Evolutionary conservation across 108 stramenopile species (phyloP).

Genomic region (Schizochytrium sp.): DNA sequence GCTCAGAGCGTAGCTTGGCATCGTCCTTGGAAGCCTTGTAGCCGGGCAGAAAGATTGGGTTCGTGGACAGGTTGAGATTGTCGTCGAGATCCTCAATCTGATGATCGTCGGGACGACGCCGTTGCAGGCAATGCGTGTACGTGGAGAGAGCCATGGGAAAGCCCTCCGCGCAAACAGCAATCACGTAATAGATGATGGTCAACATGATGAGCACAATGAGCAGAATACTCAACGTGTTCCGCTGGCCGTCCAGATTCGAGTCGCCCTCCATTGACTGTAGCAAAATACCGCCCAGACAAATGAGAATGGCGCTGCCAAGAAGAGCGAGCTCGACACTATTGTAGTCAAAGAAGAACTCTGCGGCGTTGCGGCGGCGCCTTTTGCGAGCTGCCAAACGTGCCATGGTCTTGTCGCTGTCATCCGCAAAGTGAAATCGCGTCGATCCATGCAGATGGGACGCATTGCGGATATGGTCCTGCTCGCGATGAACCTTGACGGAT

Average conservation of each 20-base stretch:
- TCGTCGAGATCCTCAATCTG: neutral
- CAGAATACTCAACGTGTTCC: neutral
- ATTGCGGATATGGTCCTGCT: neutral
- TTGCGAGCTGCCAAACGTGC: neutral
- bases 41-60: neutral
- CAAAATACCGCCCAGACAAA: conserved; percentile 27
- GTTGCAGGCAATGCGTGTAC: neutral
- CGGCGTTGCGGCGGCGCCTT: neutral
- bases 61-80: neutral
- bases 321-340: conserved; percentile 29
- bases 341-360: conserved; percentile 26
- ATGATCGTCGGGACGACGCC: neutral
- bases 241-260: neutral
- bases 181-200: neutral
- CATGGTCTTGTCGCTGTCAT: neutral
- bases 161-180: neutral
- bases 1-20: neutral
- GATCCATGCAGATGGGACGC: neutral
- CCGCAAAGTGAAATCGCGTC: neutral
- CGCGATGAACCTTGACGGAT: neutral
- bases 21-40: neutral
- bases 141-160: neutral
- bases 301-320: conserved; percentile 9
- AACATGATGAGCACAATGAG: neutral
- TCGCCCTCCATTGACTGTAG: neutral